These are phyloP conservation scores for Teratosphaeria viscida DNA, from an alignment of 2,329 filamentous ascomycete genomes.

Conservation along the genomic window DNA sequence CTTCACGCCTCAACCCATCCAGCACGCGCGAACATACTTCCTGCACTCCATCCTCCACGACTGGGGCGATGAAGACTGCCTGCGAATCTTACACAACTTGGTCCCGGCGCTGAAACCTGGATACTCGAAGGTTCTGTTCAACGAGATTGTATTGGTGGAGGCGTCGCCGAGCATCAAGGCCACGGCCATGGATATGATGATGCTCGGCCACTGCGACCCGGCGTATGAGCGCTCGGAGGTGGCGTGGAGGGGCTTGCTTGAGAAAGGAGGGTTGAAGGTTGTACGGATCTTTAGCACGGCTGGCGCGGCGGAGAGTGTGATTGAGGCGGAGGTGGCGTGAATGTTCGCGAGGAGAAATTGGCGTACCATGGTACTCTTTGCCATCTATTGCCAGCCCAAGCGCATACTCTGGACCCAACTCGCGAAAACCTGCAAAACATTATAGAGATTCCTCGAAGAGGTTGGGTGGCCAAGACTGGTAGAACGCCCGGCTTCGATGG, in stretches of 20 bases:
- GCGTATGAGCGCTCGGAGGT: background rate
- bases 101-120: constrained; percentile 12
- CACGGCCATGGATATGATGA: background rate
- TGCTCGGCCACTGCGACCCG: background rate
- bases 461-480: no score
- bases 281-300: background rate
- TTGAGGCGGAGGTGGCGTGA: background rate
- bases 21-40: constrained; percentile 13
- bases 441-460: no score
- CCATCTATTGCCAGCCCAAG: background rate
- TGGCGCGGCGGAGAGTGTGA: background rate
- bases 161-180: background rate
- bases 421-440: no score
- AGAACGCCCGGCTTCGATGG: no score
- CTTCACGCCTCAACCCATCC: constrained; percentile 6
- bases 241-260: background rate
- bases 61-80: constrained; percentile 13
- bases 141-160: constrained; percentile 9
- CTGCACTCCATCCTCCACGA: constrained; percentile 17
- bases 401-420: background rate
- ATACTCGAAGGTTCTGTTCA: constrained; percentile 16
- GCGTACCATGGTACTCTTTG: background rate
- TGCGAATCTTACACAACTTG: constrained; percentile 10
- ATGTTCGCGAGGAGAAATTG: background rate
- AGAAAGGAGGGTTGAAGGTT: background rate